These are phyloP conservation scores for Combretum micranthum DNA, from an alignment of 345 rosid genomes.

Conservation along the genomic window DNA sequence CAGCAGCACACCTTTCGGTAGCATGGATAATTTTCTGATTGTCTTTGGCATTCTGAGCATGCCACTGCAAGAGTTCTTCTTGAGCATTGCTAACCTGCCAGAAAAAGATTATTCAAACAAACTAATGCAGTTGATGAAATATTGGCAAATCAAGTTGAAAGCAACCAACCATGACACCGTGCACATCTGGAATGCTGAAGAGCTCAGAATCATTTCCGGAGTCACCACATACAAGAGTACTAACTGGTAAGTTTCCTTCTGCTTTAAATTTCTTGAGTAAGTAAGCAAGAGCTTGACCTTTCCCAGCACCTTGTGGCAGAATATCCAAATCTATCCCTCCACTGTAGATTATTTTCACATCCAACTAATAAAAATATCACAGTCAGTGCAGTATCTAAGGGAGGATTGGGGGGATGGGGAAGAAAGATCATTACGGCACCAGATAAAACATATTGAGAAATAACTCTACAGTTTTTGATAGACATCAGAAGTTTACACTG, in stretches of 20 bases:
- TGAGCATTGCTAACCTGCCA: conserved; percentile 93
- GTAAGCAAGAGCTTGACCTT: conserved; percentile 97
- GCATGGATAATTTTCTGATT: conserved; percentile 83
- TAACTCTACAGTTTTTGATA: not conserved
- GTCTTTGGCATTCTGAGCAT: conserved; percentile 71
- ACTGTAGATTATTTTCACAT: conserved; percentile 87
- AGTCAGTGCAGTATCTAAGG: not conserved
- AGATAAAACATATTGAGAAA: not conserved
- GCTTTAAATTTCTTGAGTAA: conserved; percentile 62
- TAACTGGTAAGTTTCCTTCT: conserved; percentile 65
- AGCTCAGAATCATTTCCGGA: conserved; percentile 99
- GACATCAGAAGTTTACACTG: not conserved
- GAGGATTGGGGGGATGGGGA: not conserved
- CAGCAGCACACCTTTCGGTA: conserved; percentile 82
- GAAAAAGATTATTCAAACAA: not conserved
- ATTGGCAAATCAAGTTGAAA: conserved; percentile 2
- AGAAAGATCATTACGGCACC: not conserved
- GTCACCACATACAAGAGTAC: conserved; percentile 95
- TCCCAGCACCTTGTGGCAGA: conserved; percentile 93
- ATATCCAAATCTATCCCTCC: conserved; percentile 96
- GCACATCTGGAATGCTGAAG: conserved; percentile 79
- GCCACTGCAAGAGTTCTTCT: conserved; percentile 95
- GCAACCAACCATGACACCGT: conserved; percentile 85
- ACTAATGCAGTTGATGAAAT: not conserved
- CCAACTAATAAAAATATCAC: conserved; percentile 45